Evolutionary conservation across 139 green algal species (phyloP).

Genomic region (Tetradesmus obliquus): DNA sequence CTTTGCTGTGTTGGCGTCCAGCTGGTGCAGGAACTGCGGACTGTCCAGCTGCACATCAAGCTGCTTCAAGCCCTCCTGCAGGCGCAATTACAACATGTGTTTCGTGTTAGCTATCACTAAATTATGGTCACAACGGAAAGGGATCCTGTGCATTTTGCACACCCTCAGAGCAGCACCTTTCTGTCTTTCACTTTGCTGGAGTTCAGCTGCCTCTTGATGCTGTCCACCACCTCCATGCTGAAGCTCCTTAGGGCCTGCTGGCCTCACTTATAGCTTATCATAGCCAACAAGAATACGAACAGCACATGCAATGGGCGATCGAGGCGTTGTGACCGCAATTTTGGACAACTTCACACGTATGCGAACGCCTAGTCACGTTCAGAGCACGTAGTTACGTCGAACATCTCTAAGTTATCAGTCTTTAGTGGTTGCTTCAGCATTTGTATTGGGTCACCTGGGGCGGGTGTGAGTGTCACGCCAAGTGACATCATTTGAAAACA

Average conservation of each 20-base stretch:
- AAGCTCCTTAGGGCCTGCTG: not conserved
- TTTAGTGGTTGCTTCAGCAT: too few relatives aligned
- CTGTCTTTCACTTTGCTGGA: not conserved
- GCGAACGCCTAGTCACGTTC: too few relatives aligned
- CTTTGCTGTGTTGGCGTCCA: slow-evolving; percentile 59
- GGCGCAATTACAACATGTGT: not conserved
- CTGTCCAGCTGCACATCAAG: slow-evolving; percentile 62
- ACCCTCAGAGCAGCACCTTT: not conserved
- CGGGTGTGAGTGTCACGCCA: too few relatives aligned
- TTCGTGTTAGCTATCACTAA: too few relatives aligned
- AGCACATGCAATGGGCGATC: not conserved
- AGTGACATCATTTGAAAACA: too few relatives aligned
- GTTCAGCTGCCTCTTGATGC: not conserved
- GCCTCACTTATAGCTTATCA: not conserved
- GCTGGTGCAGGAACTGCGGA: slow-evolving; percentile 26
- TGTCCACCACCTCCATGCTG: not conserved
- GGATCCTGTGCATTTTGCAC: not conserved
- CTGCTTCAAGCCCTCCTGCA: slow-evolving; percentile 65
- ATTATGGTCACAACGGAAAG: too few relatives aligned
- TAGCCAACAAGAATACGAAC: not conserved
- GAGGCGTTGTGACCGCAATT: not conserved
- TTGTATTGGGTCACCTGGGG: too few relatives aligned
- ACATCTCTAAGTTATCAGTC: too few relatives aligned
- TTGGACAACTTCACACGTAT: too few relatives aligned
- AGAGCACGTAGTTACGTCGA: too few relatives aligned